phyloP scores from a whole-genome alignment of 305 asterid species.

The Fraxinus angustifolia region DNA sequence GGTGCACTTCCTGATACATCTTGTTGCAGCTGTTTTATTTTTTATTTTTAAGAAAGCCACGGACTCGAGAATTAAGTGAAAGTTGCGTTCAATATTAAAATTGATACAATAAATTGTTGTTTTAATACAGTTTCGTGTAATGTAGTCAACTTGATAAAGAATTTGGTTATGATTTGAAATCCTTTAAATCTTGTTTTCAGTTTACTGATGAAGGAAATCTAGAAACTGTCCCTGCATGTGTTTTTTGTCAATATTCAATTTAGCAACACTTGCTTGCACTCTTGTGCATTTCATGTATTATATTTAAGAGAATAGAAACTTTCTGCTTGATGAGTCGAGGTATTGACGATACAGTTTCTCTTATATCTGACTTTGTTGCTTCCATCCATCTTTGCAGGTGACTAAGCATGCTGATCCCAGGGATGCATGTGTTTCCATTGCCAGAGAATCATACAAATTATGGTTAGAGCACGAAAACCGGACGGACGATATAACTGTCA shows the following conservation, averaged over 20 bases:
- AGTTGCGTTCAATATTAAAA: not conserved
- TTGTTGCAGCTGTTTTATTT: not conserved
- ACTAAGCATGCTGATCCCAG: constrained; percentile 64
- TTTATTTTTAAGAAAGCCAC: not conserved
- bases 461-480: constrained; percentile 93
- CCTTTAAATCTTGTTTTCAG: not conserved
- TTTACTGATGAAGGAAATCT: not conserved
- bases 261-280: not conserved
- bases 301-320: not conserved
- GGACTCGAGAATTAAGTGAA: not conserved
- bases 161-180: not conserved
- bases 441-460: constrained; percentile 74
- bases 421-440: constrained; percentile 82
- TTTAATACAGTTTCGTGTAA: not conserved
- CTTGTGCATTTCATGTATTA: not conserved
- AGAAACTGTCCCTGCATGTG: not conserved
- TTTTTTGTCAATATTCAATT: not conserved
- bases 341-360: not conserved
- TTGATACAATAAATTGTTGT: not conserved
- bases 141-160: not conserved
- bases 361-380: constrained; percentile 9
- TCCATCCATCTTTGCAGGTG: constrained; percentile 43
- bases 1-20: not conserved
- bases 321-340: not conserved
- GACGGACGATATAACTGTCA: constrained; percentile 90